Evolutionary conservation across 768 basidiomycete genomes (phyloP).

Genomic region (Amanita subjunquillea): DNA sequence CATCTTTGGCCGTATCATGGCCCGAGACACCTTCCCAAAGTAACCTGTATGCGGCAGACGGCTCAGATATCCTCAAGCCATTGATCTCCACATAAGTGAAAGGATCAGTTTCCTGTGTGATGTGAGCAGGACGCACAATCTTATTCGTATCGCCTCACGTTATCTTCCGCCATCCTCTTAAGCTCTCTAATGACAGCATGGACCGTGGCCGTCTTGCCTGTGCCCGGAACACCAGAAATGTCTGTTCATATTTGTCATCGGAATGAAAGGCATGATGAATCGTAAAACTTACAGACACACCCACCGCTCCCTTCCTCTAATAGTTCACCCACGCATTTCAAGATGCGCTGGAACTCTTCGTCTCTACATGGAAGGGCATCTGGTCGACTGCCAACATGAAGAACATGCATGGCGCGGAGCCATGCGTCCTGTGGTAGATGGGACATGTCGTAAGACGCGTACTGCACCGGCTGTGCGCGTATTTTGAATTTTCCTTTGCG

Average conservation of each 20-base stretch:
- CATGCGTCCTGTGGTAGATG: conserved; percentile 69
- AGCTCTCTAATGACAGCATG: conserved; percentile 87
- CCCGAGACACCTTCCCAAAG: conserved; percentile 93
- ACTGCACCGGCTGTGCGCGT: conserved; percentile 16
- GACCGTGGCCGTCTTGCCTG: conserved; percentile 97
- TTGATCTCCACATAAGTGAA: conserved; percentile 98
- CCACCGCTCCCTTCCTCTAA: conserved; percentile 92
- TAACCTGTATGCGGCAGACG: conserved; percentile 82
- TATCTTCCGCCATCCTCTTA: conserved; percentile 77
- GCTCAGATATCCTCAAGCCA: conserved; percentile 87
- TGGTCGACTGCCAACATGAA: conserved; percentile 91
- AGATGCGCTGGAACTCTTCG: conserved; percentile 68
- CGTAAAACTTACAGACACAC: conserved; percentile 69
- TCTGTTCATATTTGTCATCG: conserved; percentile 36
- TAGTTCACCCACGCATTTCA: conserved; percentile 71
- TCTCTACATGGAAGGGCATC: conserved; percentile 85
- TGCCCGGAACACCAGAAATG: conserved; percentile 97
- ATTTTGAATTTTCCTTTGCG: conserved; percentile 21
- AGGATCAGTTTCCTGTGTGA: conserved; percentile 72
- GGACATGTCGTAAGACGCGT: conserved; percentile 27
- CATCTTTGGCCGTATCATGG: conserved; percentile 51
- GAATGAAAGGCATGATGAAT: conserved; percentile 1
- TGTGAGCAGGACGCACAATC: neutral
- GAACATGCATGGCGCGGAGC: conserved; percentile 78
- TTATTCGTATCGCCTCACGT: conserved; percentile 34